These are phyloP conservation scores for Penicillium sp. DNA, from an alignment of 2,329 filamentous ascomycete species.

Conservation along the genomic window DNA sequence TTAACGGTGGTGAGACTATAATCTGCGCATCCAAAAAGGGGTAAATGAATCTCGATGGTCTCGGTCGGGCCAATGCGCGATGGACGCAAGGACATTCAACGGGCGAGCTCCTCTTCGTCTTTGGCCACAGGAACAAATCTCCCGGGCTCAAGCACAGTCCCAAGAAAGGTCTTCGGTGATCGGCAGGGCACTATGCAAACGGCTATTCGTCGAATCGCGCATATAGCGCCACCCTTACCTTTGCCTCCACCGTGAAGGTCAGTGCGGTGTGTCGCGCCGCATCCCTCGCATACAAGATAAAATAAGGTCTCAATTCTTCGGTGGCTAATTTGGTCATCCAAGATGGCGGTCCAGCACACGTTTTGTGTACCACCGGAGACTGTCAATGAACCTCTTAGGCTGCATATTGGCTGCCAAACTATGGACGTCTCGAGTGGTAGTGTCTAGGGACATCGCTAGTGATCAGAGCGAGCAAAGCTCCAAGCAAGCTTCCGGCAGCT, in stretches of 20 bases:
- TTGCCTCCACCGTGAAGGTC: conserved; percentile 1
- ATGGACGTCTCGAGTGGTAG: not conserved
- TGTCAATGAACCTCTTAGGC: not conserved
- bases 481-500: not conserved
- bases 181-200: conserved; percentile 3
- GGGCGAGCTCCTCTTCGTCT: not conserved
- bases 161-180: not conserved
- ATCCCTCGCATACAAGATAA: conserved; percentile 16
- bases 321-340: not conserved
- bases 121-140: not conserved
- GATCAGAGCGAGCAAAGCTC: not conserved
- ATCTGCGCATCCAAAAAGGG: not conserved
- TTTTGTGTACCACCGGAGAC: not conserved
- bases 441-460: not conserved
- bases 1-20: not conserved
- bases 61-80: not conserved
- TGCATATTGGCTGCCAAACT: not conserved
- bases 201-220: conserved; percentile 1
- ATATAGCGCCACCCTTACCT: conserved; percentile 9
- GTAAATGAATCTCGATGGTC: not conserved
- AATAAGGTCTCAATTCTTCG: not conserved
- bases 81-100: not conserved
- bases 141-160: not conserved
- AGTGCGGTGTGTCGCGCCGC: conserved; percentile 4
- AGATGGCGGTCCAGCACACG: not conserved